These are phyloP conservation scores for Xylariaceae sp. DNA, from an alignment of 2,329 filamentous ascomycete species.

Conservation along the genomic window DNA sequence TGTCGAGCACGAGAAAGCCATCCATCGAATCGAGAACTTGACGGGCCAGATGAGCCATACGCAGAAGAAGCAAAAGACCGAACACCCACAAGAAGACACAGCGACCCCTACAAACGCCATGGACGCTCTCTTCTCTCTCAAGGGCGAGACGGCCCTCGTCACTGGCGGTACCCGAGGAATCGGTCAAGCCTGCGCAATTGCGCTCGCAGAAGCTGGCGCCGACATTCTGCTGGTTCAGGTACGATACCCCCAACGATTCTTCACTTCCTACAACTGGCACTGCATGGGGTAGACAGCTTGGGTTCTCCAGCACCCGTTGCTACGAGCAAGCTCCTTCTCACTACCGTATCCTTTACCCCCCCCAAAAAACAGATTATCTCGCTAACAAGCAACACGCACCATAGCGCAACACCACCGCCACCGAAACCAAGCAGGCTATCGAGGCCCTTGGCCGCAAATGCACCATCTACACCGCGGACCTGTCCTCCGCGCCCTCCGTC, in stretches of 20 bases:
- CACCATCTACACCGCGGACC: slow-evolving; percentile 65
- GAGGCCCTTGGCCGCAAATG: slow-evolving; percentile 63
- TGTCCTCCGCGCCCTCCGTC: slow-evolving; percentile 57
- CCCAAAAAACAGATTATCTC: not conserved
- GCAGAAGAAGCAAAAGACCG: not conserved
- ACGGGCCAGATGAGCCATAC: not conserved
- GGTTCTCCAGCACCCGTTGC: too few species aligned
- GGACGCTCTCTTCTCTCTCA: slow-evolving; percentile 45
- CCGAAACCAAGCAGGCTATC: slow-evolving; percentile 56
- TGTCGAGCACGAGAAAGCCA: too few species aligned
- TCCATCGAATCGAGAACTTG: too few species aligned
- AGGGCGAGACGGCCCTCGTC: slow-evolving; percentile 52
- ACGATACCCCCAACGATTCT: slow-evolving; percentile 8
- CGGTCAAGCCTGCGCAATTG: slow-evolving; percentile 52
- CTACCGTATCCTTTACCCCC: not conserved
- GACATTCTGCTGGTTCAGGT: slow-evolving; percentile 54
- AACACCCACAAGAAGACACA: not conserved
- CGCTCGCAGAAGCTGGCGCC: slow-evolving; percentile 54
- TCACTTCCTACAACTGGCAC: too few species aligned
- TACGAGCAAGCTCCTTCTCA: too few species aligned
- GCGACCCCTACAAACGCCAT: slow-evolving; percentile 2
- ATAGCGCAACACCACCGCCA: slow-evolving; percentile 39
- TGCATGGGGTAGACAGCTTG: too few species aligned
- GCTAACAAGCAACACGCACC: slow-evolving; percentile 2
- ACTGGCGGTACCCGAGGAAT: slow-evolving; percentile 57